phyloP scores from a whole-genome alignment of 169 alveolate species.

The Ichthyophthirius multifiliis region DNA sequence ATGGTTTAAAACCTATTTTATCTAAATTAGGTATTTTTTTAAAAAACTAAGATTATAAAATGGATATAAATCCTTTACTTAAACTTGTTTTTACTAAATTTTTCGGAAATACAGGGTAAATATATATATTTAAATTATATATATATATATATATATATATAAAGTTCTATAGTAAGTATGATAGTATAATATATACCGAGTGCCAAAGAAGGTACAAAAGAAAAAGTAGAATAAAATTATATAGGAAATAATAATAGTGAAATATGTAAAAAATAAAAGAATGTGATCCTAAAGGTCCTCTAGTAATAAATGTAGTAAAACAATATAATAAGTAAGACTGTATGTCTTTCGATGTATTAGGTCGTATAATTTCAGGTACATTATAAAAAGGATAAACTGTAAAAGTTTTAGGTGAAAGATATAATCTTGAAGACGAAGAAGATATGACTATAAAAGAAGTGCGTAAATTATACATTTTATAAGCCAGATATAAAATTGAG shows the following conservation, averaged over 20 bases:
- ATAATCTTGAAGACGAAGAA: constrained; percentile 96
- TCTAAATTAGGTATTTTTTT: constrained; percentile 73
- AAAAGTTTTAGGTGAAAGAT: constrained; percentile 93
- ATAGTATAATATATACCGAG: constrained; percentile 81
- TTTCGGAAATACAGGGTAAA: constrained; percentile 73
- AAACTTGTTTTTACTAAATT: constrained; percentile 70
- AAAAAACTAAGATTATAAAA: constrained; percentile 75
- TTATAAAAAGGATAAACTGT: constrained; percentile 92
- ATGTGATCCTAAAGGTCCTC: constrained; percentile 81
- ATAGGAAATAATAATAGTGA: constrained; percentile 75
- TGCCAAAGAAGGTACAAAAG: constrained; percentile 76
- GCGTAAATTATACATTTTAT: constrained; percentile 37
- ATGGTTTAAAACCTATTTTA: constrained; percentile 87
- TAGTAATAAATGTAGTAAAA: constrained; percentile 89
- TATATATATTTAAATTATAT: neutral
- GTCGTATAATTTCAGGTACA: constrained; percentile 97
- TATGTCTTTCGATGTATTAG: constrained; percentile 92
- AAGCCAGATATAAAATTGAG: constrained; percentile 92
- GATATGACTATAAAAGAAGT: constrained; percentile 91
- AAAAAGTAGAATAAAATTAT: constrained; percentile 51
- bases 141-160: neutral
- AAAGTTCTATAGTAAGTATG: constrained; percentile 87
- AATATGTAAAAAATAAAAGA: constrained; percentile 9
- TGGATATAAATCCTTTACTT: constrained; percentile 83
- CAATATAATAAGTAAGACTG: constrained; percentile 93